Evolutionary conservation across 2,329 filamentous ascomycete species (phyloP), one percentile per base, ranked within the genome.

Genomic region (Aspergillus glaucus): DNA sequence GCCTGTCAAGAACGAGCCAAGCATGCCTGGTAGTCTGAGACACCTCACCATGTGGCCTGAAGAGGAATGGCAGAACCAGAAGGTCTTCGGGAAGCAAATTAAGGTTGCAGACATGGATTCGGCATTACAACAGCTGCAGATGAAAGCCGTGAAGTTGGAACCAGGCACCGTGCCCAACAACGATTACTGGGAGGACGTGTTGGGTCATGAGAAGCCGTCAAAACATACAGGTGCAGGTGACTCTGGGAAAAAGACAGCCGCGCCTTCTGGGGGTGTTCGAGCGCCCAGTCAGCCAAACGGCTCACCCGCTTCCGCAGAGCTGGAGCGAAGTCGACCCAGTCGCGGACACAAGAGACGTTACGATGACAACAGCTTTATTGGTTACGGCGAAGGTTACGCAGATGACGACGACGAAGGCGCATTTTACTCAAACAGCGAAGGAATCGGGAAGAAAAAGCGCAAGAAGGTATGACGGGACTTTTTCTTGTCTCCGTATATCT

Each of bases 31-130:
- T 46, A 66, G 66, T 48, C 59, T 75, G 39, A 54, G 66, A 47
- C 61, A 70, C 47, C 55, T 76, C 55, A 71, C 69, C n/a, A 59
- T 72, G 56, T 74, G 72, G 70, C 71, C 74, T 4, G 73, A 76
- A 45, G 73, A 76, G 52, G 74, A 76, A 61, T 77, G 74, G 73
- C 66, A 75, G 39, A 74, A 71, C 46, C 72, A 75, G 55, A 75
- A 75, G 52, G 72, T 74, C 6, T 61, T 63, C 46, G 70, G 72
- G 39, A 76, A 75, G 54, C 64, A 72, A 40, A 73, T 77, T 43
- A 69, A 70, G 52, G 61, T 72, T 32, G 64, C 71, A 22, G 64
- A 71, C 37, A 65, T 71, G 36, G 65, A 71, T 46, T 70, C 67
- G 6, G 65, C 67, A 32, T 56, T 77, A 41, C 64, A 72, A 32